These are phyloP conservation scores for Eucalyptus melliodora DNA, from an alignment of 345 rosid species.

Conservation along the genomic window DNA sequence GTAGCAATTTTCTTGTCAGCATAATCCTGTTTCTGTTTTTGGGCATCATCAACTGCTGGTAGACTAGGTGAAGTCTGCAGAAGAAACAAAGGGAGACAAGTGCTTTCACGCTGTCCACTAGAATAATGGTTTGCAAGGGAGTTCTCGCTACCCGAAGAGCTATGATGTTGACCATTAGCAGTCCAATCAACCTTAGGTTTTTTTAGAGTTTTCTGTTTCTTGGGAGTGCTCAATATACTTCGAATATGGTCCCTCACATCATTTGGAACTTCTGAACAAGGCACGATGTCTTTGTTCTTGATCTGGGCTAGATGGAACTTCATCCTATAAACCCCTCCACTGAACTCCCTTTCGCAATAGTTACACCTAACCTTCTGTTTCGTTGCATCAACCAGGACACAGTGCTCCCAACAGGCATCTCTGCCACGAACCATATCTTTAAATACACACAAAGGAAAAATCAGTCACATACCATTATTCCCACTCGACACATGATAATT, in stretches of 20 bases:
- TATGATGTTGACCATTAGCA: conserved; percentile 25
- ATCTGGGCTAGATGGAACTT: conserved; percentile 64
- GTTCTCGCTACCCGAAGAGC: conserved; percentile 38
- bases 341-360: conserved; percentile 46
- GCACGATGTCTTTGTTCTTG: conserved; percentile 45
- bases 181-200: conserved; percentile 16
- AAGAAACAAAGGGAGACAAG: conserved; percentile 26
- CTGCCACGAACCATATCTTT: conserved; percentile 42
- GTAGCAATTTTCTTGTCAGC: conserved; percentile 31
- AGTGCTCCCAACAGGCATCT: conserved; percentile 65
- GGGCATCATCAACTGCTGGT: conserved; percentile 14
- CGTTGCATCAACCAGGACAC: conserved; percentile 45
- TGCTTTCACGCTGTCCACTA: conserved; percentile 31
- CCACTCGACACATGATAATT: neutral
- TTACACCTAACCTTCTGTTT: conserved; percentile 54
- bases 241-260: conserved; percentile 29
- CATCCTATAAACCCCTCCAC: conserved; percentile 63
- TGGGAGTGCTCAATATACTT: conserved; percentile 28
- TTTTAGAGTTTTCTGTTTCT: conserved; percentile 29
- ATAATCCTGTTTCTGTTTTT: conserved; percentile 19
- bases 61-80: conserved; percentile 11
- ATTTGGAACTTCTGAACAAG: conserved; percentile 34
- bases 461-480: neutral
- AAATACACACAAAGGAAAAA: neutral
- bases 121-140: conserved; percentile 27